Base-by-base conservation (phyloP, 441 rosid genomes). In the Gossypium schwendimanii region DNA sequence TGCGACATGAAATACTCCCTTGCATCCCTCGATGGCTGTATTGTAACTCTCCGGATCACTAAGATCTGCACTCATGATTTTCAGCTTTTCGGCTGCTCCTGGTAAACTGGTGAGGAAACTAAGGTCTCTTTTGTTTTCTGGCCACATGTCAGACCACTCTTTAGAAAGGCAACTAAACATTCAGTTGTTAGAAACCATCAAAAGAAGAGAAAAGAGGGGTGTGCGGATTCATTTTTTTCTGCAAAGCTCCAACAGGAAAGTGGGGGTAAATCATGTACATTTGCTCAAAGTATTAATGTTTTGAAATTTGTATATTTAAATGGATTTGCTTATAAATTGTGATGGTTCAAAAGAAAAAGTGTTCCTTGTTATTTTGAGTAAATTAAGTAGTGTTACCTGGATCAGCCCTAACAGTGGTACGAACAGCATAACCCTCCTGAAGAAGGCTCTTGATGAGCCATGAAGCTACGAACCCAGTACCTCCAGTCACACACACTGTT, bases 31-130 rank as follows among this genome's bases (percentile, higher is more conserved):
- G 7, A 86, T 60, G 53, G 85, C 86, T 0, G 17, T 62, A 8
- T 23, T 72, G 20, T 82, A 86, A 63, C 86, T 79, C 36, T 71
- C 77, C 0, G 82, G 87, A 5, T 74, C 69, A 2, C 44, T 28
- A 3, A 86, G 84, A 80, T 81, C 84, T 4, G 83, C 86, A 0
- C 5, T 6, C 45, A 78, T 80, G 74, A 84, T 75, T 39, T 71
- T 54, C 20, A 87, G 87, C 5, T 69, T 78, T 6, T 77, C 49
- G 0, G 74, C 62, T 36, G 80, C 86, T 59, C 69, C 78, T 6
- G 79, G 83, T 4, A 87, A 79, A 62, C 28, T 73, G 20, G 78
- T 80, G 54, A 84, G 81, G 79, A 84, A 86, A 41, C 82, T 73
- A 3, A 80, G 24, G 65, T 81, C 85, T 52, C 79, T 84, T 33